Percentiles rank a stretch among this genome's conserved stretches.
Conservation (phyloP, 495 filamentous ascomycete species). For the Penicillium cinerascens region DNA sequence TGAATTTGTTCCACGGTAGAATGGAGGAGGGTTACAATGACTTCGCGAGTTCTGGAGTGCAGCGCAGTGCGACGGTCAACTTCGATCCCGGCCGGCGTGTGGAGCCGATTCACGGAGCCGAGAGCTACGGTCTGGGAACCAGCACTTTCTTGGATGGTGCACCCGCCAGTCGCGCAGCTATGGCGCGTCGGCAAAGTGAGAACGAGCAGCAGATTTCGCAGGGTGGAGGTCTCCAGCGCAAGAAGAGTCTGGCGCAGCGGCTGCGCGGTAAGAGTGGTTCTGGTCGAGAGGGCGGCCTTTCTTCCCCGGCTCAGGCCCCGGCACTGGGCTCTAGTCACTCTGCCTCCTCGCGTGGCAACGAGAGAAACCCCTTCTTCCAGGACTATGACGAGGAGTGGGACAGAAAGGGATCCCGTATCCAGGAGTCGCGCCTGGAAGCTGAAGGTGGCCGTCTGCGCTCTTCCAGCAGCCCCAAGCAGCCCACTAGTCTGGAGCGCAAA, state of each 20-base stretch:
- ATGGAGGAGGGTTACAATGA: conserved; percentile 84
- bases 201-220: conserved; percentile 42
- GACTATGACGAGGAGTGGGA: conserved; percentile 77
- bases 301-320: conserved; percentile 35
- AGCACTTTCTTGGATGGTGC: conserved; percentile 96
- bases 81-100: conserved; percentile 58
- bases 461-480: conserved; percentile 60
- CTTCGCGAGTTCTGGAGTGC: conserved; percentile 47
- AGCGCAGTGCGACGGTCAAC: conserved; percentile 35
- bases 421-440: conserved; percentile 45
- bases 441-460: conserved; percentile 45
- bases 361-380: conserved; percentile 83
- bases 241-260: conserved; percentile 89
- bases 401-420: conserved; percentile 61
- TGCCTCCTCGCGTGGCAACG: conserved; percentile 35
- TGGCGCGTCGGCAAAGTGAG: conserved; percentile 72
- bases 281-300: conserved; percentile 27
- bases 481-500: conserved; percentile 59
- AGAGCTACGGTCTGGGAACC: conserved; percentile 82
- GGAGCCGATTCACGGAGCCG: conserved; percentile 76
- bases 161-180: conserved; percentile 78
- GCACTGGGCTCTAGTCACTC: conserved; percentile 28
- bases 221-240: conserved; percentile 69
- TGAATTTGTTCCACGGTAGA: conserved; percentile 76
- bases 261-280: conserved; percentile 65